A percentile compares a stretch with the other conserved stretches of the same genome.
These are phyloP conservation scores for Desmodesmus armatus DNA, from an alignment of 139 green algal species.

Conservation along the genomic window DNA sequence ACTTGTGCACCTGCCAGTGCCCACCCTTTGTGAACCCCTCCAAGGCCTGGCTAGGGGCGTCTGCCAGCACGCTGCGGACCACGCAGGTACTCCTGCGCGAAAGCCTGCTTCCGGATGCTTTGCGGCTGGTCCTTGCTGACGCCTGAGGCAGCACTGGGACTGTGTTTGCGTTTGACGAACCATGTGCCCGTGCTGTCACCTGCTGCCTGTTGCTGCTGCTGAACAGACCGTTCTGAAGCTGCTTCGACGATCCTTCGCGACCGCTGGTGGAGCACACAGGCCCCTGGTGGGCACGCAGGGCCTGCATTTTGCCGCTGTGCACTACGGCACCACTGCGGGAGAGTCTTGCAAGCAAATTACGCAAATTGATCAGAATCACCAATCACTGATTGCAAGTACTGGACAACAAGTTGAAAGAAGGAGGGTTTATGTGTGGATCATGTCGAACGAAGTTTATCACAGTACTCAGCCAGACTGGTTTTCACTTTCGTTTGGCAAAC, in stretches of 20 bases:
- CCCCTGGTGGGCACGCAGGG: no score
- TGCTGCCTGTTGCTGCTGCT: not conserved
- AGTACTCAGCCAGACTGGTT: no score
- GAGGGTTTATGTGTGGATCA: no score
- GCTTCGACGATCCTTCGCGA: not conserved
- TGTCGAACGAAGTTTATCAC: no score
- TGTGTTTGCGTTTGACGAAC: not conserved
- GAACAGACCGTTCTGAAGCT: not conserved
- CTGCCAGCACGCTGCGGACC: constrained; percentile 37
- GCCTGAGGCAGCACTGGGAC: not conserved
- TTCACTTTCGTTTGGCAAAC: no score
- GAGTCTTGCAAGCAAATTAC: no score
- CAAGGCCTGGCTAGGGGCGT: not conserved
- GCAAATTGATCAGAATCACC: no score
- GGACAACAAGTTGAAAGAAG: no score
- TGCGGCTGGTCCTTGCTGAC: not conserved
- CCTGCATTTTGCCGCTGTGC: no score
- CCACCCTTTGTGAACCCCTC: constrained; percentile 57
- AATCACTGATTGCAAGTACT: no score
- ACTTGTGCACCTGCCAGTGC: constrained; percentile 91
- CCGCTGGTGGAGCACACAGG: no score
- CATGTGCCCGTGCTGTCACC: not conserved
- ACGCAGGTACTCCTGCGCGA: constrained; percentile 23
- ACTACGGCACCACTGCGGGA: no score
- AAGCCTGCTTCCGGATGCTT: not conserved